Evolutionary conservation across 2,329 filamentous ascomycete species (phyloP).

Genomic region (Apiospora hydei): DNA sequence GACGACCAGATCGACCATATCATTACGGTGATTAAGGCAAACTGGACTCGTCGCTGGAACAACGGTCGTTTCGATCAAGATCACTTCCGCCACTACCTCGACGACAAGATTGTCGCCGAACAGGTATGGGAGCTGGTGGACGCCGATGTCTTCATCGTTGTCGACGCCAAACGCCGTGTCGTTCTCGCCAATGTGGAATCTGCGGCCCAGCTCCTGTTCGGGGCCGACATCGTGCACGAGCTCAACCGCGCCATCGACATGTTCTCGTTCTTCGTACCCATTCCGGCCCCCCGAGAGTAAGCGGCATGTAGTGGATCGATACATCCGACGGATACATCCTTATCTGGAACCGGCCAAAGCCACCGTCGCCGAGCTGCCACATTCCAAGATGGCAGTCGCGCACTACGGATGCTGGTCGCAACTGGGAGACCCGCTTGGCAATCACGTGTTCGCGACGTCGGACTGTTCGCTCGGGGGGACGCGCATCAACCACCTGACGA

Average conservation of each 20-base stretch:
- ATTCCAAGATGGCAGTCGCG: conserved; percentile 29
- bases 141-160: conserved; percentile 2
- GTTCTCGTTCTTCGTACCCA: conserved; percentile 28
- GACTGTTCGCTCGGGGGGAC: neutral
- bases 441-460: neutral
- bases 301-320: conserved; percentile 29
- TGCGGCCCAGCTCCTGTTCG: conserved; percentile 27
- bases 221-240: neutral
- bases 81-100: neutral
- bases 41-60: conserved; percentile 5
- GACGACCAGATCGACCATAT: neutral
- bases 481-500: neutral
- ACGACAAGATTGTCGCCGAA: neutral
- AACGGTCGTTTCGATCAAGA: conserved; percentile 14
- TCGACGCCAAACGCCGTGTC: conserved; percentile 27
- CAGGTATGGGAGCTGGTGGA: neutral
- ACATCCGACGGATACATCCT: conserved; percentile 28
- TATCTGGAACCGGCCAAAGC: conserved; percentile 29
- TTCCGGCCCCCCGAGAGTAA: conserved; percentile 26
- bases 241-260: conserved; percentile 26
- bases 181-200: conserved; percentile 30
- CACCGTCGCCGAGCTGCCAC: conserved; percentile 26
- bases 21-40: neutral
- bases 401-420: conserved; percentile 31
- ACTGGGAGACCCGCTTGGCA: conserved; percentile 1